A percentile compares a stretch with the other conserved stretches of the same genome.
phyloP scores from a whole-genome alignment of 352 stramenopile species.

The Phytophthora foliorum region DNA sequence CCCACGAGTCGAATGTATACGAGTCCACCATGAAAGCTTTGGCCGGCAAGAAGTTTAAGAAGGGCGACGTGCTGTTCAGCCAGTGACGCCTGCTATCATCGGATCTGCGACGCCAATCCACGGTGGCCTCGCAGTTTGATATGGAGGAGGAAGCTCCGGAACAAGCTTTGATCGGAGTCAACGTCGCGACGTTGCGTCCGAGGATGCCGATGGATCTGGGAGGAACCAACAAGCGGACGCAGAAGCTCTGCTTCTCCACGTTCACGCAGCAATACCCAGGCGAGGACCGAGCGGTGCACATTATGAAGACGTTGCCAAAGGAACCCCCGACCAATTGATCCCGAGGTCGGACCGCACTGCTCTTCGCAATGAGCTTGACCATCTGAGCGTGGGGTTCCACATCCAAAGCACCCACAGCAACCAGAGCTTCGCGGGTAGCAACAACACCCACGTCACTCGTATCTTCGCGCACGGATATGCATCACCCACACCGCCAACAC shows the following conservation, averaged over 20 bases:
- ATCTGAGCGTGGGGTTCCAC: constrained; percentile 63
- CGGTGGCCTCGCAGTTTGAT: constrained; percentile 28
- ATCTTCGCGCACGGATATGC: constrained; percentile 70
- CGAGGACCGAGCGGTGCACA: constrained; percentile 61
- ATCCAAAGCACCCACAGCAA: constrained; percentile 46
- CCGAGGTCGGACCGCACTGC: constrained; percentile 47
- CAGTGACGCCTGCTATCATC: constrained; percentile 33
- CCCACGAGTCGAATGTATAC: constrained; percentile 50
- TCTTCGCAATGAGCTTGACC: constrained; percentile 59
- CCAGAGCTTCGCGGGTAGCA: constrained; percentile 36
- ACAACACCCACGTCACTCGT: constrained; percentile 52
- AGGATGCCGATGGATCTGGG: constrained; percentile 35
- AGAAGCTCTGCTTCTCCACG: constrained; percentile 57
- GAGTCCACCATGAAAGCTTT: constrained; percentile 58
- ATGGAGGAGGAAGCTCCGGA: constrained; percentile 29
- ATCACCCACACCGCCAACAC: constrained; percentile 44
- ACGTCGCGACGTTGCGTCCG: constrained; percentile 39
- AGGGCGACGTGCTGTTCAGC: constrained; percentile 52
- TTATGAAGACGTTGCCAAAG: constrained; percentile 75
- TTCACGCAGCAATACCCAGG: constrained; percentile 56
- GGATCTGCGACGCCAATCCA: constrained; percentile 39
- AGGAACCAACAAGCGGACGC: constrained; percentile 45
- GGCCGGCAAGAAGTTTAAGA: constrained; percentile 56
- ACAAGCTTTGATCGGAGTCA: constrained; percentile 43
- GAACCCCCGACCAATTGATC: constrained; percentile 55